Evolutionary conservation across 2,329 filamentous ascomycete genomes (phyloP).

Genomic region (Cladosporium velox): DNA sequence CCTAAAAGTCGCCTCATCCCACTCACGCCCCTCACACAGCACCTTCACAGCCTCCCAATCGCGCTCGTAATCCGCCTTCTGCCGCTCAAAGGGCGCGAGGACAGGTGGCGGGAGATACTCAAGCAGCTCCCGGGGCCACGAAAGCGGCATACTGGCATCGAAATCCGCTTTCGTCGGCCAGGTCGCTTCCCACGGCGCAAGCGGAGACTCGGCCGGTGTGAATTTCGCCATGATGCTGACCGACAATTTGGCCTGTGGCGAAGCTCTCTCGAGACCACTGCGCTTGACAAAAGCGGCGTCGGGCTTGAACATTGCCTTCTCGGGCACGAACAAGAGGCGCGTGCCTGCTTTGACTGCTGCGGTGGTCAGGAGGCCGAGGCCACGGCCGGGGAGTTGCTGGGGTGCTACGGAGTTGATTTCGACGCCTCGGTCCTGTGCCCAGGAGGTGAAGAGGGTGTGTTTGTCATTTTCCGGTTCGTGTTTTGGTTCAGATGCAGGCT

Average conservation of each 20-base stretch:
- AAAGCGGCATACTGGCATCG: slow-evolving; percentile 56
- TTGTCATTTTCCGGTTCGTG: slow-evolving; percentile 24
- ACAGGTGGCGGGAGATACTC: slow-evolving; percentile 42
- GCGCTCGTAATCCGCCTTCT: slow-evolving; percentile 33
- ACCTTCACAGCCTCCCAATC: slow-evolving; percentile 28
- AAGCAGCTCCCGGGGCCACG: slow-evolving; percentile 52
- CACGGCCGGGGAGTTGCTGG: slow-evolving; percentile 67
- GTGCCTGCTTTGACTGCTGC: slow-evolving; percentile 63
- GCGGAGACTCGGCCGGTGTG: background rate
- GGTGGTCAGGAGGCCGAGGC: slow-evolving; percentile 75
- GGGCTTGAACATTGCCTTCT: slow-evolving; percentile 64
- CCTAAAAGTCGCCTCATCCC: slow-evolving; percentile 46
- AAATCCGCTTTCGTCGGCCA: slow-evolving; percentile 68
- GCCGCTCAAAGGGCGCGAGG: slow-evolving; percentile 35
- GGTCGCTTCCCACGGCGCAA: slow-evolving; percentile 31
- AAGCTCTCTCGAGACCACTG: slow-evolving; percentile 25
- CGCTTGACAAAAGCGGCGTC: slow-evolving; percentile 55
- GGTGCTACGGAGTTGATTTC: slow-evolving; percentile 67
- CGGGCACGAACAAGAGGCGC: slow-evolving; percentile 65
- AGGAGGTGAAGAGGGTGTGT: slow-evolving; percentile 62
- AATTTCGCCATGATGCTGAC: slow-evolving; percentile 34
- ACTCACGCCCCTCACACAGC: slow-evolving; percentile 20
- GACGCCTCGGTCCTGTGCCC: slow-evolving; percentile 68
- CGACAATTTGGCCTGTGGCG: slow-evolving; percentile 69
- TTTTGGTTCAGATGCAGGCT: background rate